phyloP scores from a whole-genome alignment of 345 rosid genomes.

The Triadica sebifera region DNA sequence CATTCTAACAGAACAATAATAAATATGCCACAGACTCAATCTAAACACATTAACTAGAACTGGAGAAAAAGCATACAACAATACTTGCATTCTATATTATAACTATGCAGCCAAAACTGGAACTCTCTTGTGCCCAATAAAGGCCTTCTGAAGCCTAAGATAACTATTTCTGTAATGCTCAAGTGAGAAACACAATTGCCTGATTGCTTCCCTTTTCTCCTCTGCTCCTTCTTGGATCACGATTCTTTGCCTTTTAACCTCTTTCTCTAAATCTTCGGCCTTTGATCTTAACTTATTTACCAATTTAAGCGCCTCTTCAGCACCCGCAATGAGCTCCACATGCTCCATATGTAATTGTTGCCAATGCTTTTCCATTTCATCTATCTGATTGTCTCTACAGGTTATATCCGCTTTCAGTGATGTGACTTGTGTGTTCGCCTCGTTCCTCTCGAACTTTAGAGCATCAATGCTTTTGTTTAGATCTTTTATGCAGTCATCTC shows the following conservation, averaged over 20 bases:
- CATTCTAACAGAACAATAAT: too few relatives aligned
- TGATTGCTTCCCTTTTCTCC: conserved; percentile 34
- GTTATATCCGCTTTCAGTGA: conserved; percentile 45
- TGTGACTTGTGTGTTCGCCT: conserved; percentile 34
- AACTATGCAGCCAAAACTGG: conserved; percentile 25
- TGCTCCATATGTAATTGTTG: conserved; percentile 32
- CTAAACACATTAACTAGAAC: not conserved
- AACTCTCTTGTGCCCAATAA: conserved; percentile 20
- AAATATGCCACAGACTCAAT: too few relatives aligned
- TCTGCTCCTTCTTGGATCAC: conserved; percentile 26
- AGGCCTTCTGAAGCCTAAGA: conserved; percentile 19
- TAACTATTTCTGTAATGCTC: conserved; percentile 32
- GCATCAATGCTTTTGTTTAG: conserved; percentile 45
- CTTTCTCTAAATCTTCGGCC: conserved; percentile 48
- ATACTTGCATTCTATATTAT: not conserved
- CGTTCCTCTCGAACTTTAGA: conserved; percentile 55
- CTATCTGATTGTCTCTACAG: conserved; percentile 38
- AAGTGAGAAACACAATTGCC: conserved; percentile 33
- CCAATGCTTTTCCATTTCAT: conserved; percentile 46
- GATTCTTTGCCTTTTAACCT: conserved; percentile 32
- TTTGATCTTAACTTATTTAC: conserved; percentile 36
- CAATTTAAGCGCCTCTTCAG: conserved; percentile 31
- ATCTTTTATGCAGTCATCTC: conserved; percentile 27
- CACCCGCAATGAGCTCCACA: conserved; percentile 32
- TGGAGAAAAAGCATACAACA: not conserved